Evolutionary conservation across 345 rosid genomes (phyloP).

Genomic region (Nasturtium officinale): DNA sequence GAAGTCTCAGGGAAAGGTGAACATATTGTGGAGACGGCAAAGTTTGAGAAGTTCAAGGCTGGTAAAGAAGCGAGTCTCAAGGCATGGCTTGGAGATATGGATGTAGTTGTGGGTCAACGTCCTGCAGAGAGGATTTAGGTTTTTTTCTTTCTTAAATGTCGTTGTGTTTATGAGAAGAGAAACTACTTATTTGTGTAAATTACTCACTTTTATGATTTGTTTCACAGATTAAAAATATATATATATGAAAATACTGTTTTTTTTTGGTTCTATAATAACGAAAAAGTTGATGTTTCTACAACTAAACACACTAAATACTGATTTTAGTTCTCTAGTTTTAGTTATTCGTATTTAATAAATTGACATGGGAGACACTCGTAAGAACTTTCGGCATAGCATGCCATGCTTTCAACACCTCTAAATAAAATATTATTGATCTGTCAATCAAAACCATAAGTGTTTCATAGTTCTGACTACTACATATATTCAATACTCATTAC

Average conservation of each 20-base stretch:
- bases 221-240: not conserved
- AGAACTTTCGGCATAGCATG: not conserved
- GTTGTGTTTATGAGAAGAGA: not conserved
- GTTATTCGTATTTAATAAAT: too few relatives aligned
- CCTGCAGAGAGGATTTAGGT: conserved; percentile 27
- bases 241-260: too few relatives aligned
- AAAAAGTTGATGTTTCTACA: not conserved
- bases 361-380: too few relatives aligned
- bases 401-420: not conserved
- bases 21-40: conserved; percentile 42
- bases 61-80: conserved; percentile 76
- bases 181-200: not conserved
- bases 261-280: not conserved
- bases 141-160: not conserved
- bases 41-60: conserved; percentile 67
- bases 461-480: not conserved
- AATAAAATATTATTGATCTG: not conserved
- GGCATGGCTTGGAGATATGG: conserved; percentile 72
- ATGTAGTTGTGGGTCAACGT: conserved; percentile 29
- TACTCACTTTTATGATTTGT: not conserved
- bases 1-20: conserved; percentile 38
- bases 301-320: too few relatives aligned
- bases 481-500: not conserved
- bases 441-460: not conserved
- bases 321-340: too few relatives aligned